Evolutionary conservation across 768 basidiomycete species (phyloP), one percentile per base, ranked within the genome.

Genomic region (Coprinopsis sp.): DNA sequence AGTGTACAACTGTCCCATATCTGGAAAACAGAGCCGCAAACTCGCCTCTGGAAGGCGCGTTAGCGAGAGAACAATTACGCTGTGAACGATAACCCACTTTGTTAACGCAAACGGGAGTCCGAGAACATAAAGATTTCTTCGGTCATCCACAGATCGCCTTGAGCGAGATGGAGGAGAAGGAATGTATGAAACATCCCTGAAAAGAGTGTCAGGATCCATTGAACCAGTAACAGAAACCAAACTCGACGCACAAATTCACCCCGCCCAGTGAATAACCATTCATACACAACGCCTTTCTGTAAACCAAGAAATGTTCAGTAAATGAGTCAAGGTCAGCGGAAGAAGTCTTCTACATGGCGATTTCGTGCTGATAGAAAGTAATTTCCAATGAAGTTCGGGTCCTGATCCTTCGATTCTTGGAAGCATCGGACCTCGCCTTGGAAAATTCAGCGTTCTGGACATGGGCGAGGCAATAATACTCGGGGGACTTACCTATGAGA

Each of bases 71-170:
- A 12, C 23, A 8, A 37, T 28, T n/a, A 7, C 40, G 13, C 6
- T 18, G 21, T 39, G 21, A 13, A 19, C 21, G 27, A 43, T 29
- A 45, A 21, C 74, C 44, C 56, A 88, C 88, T 88, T 86, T 14
- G 82, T 82, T 27, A 91, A 71, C 55, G 85, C 82, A 56, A 90
- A 90, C 5, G 89, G 89, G 43, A 91, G 64, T 12, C 88, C 89
- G 22, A 91, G 79, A 31, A 90, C 87, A 54, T 91, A 91, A 33
- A 91, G 77, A 58, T 91, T 91, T 48, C 88, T 77, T 42, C 88
- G 84, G 54, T 81, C 75, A 55, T 72, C 73, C 44, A 66, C 52
- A 22, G 65, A 51, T 43, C 53, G 54, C 50, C 60, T 53, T 37
- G 31, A 19, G 42, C 63, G 53, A 46, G 55, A 43, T 41, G 55